A percentile compares a stretch with the other conserved stretches of the same genome.
Conservation (phyloP, 2,329 filamentous ascomycete species). For the Xylaria hypoxylon region DNA sequence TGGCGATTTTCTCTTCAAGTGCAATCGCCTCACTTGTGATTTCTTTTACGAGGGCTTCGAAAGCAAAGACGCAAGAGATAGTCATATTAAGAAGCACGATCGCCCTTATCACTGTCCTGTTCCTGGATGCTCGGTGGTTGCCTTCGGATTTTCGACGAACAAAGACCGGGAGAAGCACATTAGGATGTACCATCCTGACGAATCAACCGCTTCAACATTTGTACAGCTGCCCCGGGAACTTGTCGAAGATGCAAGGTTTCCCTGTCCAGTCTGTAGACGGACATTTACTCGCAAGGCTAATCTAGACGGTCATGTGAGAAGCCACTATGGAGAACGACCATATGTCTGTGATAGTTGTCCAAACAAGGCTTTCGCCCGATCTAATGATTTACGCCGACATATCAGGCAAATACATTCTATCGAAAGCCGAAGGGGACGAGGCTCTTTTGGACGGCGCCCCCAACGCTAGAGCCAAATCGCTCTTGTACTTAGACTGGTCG, state of each 20-base stretch:
- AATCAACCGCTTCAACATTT: slow-evolving; percentile 41
- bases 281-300: slow-evolving; percentile 55
- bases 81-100: slow-evolving; percentile 55
- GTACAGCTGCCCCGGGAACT: slow-evolving; percentile 36
- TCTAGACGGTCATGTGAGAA: slow-evolving; percentile 51
- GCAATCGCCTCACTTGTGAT: slow-evolving; percentile 54
- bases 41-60: slow-evolving; percentile 59
- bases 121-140: slow-evolving; percentile 49
- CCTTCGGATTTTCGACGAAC: slow-evolving; percentile 56
- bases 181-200: slow-evolving; percentile 46
- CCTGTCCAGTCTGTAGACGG: slow-evolving; percentile 53
- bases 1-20: slow-evolving; percentile 56
- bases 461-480: too few species aligned
- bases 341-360: slow-evolving; percentile 47
- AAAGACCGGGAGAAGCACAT: slow-evolving; percentile 54
- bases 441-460: too few species aligned
- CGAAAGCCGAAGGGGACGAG: too few species aligned
- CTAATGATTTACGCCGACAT: slow-evolving; percentile 52
- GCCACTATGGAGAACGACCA: slow-evolving; percentile 53
- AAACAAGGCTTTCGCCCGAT: slow-evolving; percentile 51
- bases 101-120: slow-evolving; percentile 55
- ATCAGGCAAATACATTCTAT: slow-evolving; percentile 41
- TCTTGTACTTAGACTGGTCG: too few species aligned
- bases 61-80: slow-evolving; percentile 47
- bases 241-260: slow-evolving; percentile 41